Conservation (phyloP, 2,329 filamentous ascomycete species). For the Trichothecium sympodiale region DNA sequence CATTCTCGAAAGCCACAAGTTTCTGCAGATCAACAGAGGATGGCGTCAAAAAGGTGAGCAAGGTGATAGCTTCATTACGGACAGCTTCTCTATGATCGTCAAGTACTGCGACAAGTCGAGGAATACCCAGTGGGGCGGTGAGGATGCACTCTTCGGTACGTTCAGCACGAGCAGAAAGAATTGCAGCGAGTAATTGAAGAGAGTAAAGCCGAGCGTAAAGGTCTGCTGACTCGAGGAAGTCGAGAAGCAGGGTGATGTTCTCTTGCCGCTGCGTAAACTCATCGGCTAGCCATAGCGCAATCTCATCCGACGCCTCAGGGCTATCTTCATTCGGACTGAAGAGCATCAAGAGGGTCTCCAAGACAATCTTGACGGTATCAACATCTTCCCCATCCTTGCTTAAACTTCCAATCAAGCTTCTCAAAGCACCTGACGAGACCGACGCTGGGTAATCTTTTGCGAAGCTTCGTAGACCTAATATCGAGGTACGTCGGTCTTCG, state of each 20-base stretch:
- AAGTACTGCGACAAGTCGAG: conserved; percentile 70
- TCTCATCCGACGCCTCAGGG: conserved; percentile 90
- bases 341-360: conserved; percentile 91
- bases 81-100: conserved; percentile 81
- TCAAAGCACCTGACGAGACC: conserved; percentile 84
- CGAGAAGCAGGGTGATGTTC: conserved; percentile 83
- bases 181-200: conserved; percentile 77
- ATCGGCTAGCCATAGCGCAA: conserved; percentile 90
- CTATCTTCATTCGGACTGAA: conserved; percentile 64
- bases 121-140: conserved; percentile 77
- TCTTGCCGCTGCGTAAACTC: conserved; percentile 97
- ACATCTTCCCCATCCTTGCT: conserved; percentile 87
- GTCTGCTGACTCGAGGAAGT: conserved; percentile 76
- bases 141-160: conserved; percentile 92
- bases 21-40: conserved; percentile 85
- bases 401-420: conserved; percentile 76
- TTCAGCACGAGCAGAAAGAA: conserved; percentile 75
- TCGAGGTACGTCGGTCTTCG: conserved; percentile 87
- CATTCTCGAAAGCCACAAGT: conserved; percentile 88
- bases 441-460: conserved; percentile 94
- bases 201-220: conserved; percentile 90
- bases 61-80: conserved; percentile 74
- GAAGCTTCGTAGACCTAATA: conserved; percentile 87
- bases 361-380: conserved; percentile 87
- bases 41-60: conserved; percentile 81